These are phyloP conservation scores for Talaromyces trachyspermus DNA, from an alignment of 495 filamentous ascomycete species.

Conservation along the genomic window DNA sequence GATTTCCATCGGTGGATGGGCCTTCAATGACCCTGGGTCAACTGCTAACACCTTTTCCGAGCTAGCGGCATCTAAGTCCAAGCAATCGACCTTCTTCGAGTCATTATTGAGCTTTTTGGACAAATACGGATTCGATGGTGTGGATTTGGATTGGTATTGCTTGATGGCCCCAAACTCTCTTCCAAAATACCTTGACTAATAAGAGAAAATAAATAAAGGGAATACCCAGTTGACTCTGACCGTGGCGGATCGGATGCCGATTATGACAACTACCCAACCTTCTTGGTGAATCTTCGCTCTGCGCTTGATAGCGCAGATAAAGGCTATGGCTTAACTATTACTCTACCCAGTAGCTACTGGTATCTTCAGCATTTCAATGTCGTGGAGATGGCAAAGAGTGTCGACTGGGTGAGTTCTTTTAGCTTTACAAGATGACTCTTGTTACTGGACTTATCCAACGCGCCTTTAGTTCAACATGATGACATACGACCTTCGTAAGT, in stretches of 20 bases:
- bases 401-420: constrained; percentile 47
- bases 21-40: constrained; percentile 6
- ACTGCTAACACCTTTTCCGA: constrained; percentile 18
- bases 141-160: constrained; percentile 16
- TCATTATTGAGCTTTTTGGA: constrained; percentile 30
- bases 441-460: too few relatives aligned
- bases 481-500: constrained; percentile 45
- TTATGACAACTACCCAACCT: constrained; percentile 22
- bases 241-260: constrained; percentile 26
- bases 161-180: too few relatives aligned
- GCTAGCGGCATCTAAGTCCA: constrained; percentile 10
- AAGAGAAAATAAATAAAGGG: too few relatives aligned
- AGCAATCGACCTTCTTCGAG: constrained; percentile 28
- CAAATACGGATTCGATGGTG: constrained; percentile 39
- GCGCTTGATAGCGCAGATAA: constrained; percentile 19
- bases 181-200: too few relatives aligned
- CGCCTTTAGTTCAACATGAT: too few relatives aligned
- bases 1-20: constrained; percentile 11
- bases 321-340: constrained; percentile 11
- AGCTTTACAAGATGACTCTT: too few relatives aligned
- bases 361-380: constrained; percentile 35
- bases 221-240: constrained; percentile 31
- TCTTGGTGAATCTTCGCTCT: constrained; percentile 33
- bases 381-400: constrained; percentile 15
- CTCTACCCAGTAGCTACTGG: constrained; percentile 13